Evolutionary conservation across 768 basidiomycete species (phyloP).

Genomic region (Amanita pseudoporphyria): DNA sequence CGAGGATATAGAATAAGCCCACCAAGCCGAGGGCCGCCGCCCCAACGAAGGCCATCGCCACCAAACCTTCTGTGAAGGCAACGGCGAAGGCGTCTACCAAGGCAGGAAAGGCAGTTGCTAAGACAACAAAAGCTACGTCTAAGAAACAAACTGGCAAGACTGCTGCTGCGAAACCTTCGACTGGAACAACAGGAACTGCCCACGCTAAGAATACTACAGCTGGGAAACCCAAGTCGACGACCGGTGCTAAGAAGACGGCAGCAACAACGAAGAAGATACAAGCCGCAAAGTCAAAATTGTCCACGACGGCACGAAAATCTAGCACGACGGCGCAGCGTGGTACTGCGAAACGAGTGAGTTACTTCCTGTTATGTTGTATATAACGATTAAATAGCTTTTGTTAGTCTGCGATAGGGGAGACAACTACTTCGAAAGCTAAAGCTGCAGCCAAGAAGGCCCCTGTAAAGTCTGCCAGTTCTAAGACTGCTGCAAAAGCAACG

Average conservation of each 20-base stretch:
- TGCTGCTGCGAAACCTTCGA: slow-evolving; percentile 17
- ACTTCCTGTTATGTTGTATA: neutral
- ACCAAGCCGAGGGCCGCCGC: slow-evolving; percentile 23
- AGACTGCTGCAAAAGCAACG: slow-evolving; percentile 17
- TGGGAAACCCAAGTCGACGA: slow-evolving; percentile 19
- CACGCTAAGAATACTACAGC: slow-evolving; percentile 19
- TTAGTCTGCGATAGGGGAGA: slow-evolving; percentile 32
- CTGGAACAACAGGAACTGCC: slow-evolving; percentile 2
- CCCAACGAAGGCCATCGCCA: slow-evolving; percentile 19
- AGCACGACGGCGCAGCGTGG: slow-evolving; percentile 25
- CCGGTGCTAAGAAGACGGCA: slow-evolving; percentile 23
- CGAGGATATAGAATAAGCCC: slow-evolving; percentile 25
- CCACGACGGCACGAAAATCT: slow-evolving; percentile 27
- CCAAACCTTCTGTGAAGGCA: slow-evolving; percentile 14
- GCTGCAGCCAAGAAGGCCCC: slow-evolving; percentile 27
- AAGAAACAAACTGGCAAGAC: slow-evolving; percentile 19
- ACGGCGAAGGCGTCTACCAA: slow-evolving; percentile 17
- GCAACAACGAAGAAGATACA: slow-evolving; percentile 25
- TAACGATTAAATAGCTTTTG: neutral
- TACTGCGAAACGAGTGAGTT: slow-evolving; percentile 30
- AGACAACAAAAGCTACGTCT: slow-evolving; percentile 16
- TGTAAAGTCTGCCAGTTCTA: slow-evolving; percentile 21
- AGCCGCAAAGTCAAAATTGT: slow-evolving; percentile 24
- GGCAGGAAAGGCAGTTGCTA: slow-evolving; percentile 17
- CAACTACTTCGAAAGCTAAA: slow-evolving; percentile 34